Conservation (phyloP, 169 alveolate genomes). For the Besnoitia besnoiti region DNA sequence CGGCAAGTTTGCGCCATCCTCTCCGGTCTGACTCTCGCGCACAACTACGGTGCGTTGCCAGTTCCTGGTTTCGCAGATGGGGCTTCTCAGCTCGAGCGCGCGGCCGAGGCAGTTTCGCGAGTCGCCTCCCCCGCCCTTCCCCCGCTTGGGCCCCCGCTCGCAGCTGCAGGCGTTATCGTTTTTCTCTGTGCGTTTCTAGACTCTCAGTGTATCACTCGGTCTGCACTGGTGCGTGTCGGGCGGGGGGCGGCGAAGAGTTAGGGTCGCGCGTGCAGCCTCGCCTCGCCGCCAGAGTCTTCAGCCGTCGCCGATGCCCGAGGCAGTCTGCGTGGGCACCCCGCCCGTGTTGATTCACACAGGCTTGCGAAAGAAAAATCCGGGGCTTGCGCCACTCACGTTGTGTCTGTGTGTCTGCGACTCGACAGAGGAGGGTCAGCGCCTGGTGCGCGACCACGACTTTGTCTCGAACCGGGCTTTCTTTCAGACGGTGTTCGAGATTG, state of each 20-base stretch:
- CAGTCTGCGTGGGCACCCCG: neutral
- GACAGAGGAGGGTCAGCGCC: constrained; percentile 83
- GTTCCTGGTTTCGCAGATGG: no score
- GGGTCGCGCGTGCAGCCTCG: no score
- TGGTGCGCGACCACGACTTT: constrained; percentile 84
- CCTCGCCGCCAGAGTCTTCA: no score
- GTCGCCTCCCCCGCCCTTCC: no score
- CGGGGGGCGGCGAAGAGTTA: no score
- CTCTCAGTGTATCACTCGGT: neutral
- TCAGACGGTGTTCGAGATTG: constrained; percentile 88
- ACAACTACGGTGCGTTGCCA: constrained; percentile 78
- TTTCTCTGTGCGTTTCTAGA: neutral
- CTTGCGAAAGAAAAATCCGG: neutral
- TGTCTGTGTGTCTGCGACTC: neutral
- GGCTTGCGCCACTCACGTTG: neutral
- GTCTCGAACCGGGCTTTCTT: constrained; percentile 81
- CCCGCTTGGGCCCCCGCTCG: no score
- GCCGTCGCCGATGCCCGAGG: neutral
- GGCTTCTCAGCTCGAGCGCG: no score
- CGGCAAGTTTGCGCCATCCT: constrained; percentile 88
- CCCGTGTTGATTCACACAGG: neutral
- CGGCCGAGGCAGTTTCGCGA: no score
- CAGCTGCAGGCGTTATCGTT: no score
- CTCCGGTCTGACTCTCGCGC: constrained; percentile 90
- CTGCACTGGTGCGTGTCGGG: neutral